Evolutionary conservation across 2,329 filamentous ascomycete species (phyloP), one percentile per base, ranked within the genome.

Genomic region (Pestalotiopsis fici): DNA sequence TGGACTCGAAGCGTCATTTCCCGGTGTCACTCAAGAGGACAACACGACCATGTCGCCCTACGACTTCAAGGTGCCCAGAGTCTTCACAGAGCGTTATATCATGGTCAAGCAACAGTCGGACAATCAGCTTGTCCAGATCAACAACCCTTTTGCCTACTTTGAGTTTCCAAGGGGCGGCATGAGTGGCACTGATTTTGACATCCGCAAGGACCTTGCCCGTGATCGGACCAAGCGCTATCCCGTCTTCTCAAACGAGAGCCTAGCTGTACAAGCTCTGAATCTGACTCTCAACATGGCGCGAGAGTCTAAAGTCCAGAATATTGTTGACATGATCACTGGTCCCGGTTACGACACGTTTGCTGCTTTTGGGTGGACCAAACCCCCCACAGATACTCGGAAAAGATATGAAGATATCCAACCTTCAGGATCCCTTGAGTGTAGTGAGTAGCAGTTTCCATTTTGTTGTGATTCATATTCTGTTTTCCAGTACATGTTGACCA

Each of bases 121-220:
- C 54, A 56, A 56, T 5, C 25, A 28, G 5, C 27, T 18, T 7
- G 54, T 28, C 54, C 54, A n/a, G 6, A 47, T 65, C 71, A 70
- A 70, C 37, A 71, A 75, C 27, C 74, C 75, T 9, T 56, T 56
- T 25, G 23, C 54, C 12, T 21, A 56, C 27, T 28, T 56, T 28
- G 12, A 5, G 12, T 56, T 56, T 27, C 54, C 54, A 3, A 56
- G 25, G 54, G 54, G 54, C 7, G 54, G 54, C 23, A 9, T 56
- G n/a, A 56, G 27, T 25, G 4, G 12, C 9, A 56, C 3, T 18
- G 54, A 56, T 9, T 56, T 56, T 28, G 54, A 25, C 9, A 13
- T 56, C 23, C 15, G 7, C 6, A 28, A 28, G 54, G n/a, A 28
- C 1, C n/a, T 28, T 25, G 2, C 25, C 54, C 2, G 12, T 5